phyloP scores from a whole-genome alignment of 495 filamentous ascomycete genomes.

The Venustampulla echinocandica region DNA sequence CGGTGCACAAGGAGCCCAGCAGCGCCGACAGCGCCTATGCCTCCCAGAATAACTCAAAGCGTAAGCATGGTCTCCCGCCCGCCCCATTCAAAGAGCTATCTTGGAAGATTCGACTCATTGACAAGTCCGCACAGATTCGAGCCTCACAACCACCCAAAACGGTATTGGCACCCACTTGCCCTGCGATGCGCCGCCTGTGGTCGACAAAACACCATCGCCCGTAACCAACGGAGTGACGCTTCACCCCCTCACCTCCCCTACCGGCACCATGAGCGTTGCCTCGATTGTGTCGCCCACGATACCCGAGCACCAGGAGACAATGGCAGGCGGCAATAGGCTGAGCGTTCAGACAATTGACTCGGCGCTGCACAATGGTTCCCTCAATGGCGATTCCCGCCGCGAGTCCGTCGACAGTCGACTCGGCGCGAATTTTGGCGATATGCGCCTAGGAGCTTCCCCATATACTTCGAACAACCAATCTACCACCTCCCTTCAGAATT shows the following conservation, averaged over 20 bases:
- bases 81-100: neutral
- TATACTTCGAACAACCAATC: slow-evolving; percentile 72
- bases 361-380: slow-evolving; percentile 2
- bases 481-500: slow-evolving; percentile 58
- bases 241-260: slow-evolving; percentile 10
- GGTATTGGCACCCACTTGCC: neutral
- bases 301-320: slow-evolving; percentile 28
- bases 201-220: slow-evolving; percentile 2
- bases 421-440: slow-evolving; percentile 58
- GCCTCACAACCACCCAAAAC: slow-evolving; percentile 1
- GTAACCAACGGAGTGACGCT: slow-evolving; percentile 3
- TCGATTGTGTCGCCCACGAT: slow-evolving; percentile 47
- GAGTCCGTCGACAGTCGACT: slow-evolving; percentile 74
- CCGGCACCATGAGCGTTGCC: slow-evolving; percentile 43
- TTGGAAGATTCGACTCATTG: neutral
- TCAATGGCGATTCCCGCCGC: slow-evolving; percentile 45
- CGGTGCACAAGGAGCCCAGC: neutral
- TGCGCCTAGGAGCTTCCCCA: slow-evolving; percentile 60
- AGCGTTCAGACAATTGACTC: slow-evolving; percentile 27
- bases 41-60: slow-evolving; percentile 4
- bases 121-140: slow-evolving; percentile 1
- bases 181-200: neutral
- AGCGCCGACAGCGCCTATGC: slow-evolving; percentile 4
- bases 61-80: slow-evolving; percentile 3
- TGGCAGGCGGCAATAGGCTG: slow-evolving; percentile 24